Percentiles rank a stretch among this genome's conserved stretches.
Evolutionary conservation across 306 rosid genomes (phyloP).

Genomic region (Trichosanthes truncata): DNA sequence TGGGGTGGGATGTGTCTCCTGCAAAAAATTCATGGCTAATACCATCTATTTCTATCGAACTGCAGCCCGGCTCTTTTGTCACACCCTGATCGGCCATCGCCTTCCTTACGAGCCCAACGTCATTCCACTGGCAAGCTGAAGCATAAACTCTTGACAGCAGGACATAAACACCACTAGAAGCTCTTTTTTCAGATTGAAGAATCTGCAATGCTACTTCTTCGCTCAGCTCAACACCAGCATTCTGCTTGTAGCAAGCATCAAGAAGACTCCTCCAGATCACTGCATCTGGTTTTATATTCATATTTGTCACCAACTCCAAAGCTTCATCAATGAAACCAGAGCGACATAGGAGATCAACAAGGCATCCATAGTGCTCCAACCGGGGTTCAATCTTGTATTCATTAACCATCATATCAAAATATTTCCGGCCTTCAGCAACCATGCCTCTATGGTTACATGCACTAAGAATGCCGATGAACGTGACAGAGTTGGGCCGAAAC

Average conservation of each 20-base stretch:
- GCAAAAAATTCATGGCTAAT: slow-evolving; percentile 63
- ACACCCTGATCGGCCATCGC: slow-evolving; percentile 54
- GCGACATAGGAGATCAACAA: slow-evolving; percentile 67
- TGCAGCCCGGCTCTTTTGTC: slow-evolving; percentile 66
- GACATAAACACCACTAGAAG: slow-evolving; percentile 55
- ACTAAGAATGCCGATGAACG: slow-evolving; percentile 59
- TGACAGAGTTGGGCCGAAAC: slow-evolving; percentile 48
- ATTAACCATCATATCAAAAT: slow-evolving; percentile 46
- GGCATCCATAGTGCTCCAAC: slow-evolving; percentile 78
- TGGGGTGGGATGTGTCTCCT: slow-evolving; percentile 69
- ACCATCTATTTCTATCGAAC: slow-evolving; percentile 59
- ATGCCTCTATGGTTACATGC: slow-evolving; percentile 73
- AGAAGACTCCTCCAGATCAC: slow-evolving; percentile 82
- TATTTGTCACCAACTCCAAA: slow-evolving; percentile 41
- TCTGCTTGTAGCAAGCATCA: slow-evolving; percentile 64
- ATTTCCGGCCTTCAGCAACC: slow-evolving; percentile 42
- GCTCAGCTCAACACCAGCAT: slow-evolving; percentile 53
- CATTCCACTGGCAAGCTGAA: slow-evolving; percentile 59
- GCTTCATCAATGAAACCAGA: slow-evolving; percentile 51
- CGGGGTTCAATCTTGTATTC: slow-evolving; percentile 44
- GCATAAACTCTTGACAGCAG: slow-evolving; percentile 70
- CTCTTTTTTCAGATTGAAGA: slow-evolving; percentile 34
- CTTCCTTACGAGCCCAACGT: slow-evolving; percentile 58
- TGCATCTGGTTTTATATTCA: slow-evolving; percentile 68
- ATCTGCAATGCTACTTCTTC: slow-evolving; percentile 50